Conservation (phyloP, 495 filamentous ascomycete genomes). For the Neurospora sp. region DNA sequence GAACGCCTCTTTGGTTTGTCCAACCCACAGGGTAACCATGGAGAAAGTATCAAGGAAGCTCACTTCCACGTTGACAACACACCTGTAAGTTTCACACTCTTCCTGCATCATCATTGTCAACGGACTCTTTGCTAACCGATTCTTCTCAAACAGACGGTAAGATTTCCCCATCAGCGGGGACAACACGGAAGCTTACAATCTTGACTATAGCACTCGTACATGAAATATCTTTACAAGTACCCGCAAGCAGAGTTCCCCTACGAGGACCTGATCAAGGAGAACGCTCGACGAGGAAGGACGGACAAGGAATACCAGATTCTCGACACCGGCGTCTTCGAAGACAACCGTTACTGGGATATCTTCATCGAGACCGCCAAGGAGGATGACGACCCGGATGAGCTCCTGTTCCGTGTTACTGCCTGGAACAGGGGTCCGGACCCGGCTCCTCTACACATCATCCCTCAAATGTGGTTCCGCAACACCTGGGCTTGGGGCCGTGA, state of each 20-base stretch:
- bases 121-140: slow-evolving; percentile 13
- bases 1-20: slow-evolving; percentile 89
- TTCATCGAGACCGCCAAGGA: slow-evolving; percentile 96
- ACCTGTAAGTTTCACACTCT: slow-evolving; percentile 38
- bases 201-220: slow-evolving; percentile 75
- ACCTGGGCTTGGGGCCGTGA: slow-evolving; percentile 91
- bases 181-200: slow-evolving; percentile 6
- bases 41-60: slow-evolving; percentile 90
- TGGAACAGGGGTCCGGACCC: slow-evolving; percentile 91
- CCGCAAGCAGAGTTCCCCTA: slow-evolving; percentile 89
- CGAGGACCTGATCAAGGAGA: slow-evolving; percentile 73
- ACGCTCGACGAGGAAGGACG: slow-evolving; percentile 58
- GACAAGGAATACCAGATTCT: slow-evolving; percentile 87
- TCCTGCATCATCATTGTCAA: neutral
- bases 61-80: slow-evolving; percentile 97
- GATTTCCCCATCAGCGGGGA: slow-evolving; percentile 6
- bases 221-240: slow-evolving; percentile 98
- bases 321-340: slow-evolving; percentile 86
- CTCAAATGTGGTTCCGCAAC: slow-evolving; percentile 94
- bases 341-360: slow-evolving; percentile 92
- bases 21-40: slow-evolving; percentile 94
- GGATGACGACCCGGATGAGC: slow-evolving; percentile 74
- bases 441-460: slow-evolving; percentile 84
- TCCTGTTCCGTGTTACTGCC: slow-evolving; percentile 89
- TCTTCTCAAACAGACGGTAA: slow-evolving; percentile 31